Base-by-base conservation (phyloP, 2,329 filamentous ascomycete genomes). In the Ophiostoma montium region DNA sequence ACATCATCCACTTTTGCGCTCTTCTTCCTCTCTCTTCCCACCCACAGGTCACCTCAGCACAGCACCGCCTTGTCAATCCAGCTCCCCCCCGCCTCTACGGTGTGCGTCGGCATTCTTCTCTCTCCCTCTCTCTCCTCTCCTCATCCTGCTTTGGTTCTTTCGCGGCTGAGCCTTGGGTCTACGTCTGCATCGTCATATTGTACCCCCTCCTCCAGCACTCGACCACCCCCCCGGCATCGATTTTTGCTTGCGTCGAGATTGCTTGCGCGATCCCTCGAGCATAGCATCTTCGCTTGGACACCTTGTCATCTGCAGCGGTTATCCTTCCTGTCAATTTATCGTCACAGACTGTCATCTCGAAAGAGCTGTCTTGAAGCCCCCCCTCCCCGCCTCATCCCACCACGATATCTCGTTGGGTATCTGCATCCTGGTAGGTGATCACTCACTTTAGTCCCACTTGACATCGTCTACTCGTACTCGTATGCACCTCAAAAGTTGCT, bases 41-140 rank as follows among this genome's bases (percentile, higher is more conserved):
- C 55, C 54, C 54, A 47, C 52, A 55, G 54, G 57, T 59, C 57
- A 54, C 54, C 57, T 30, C 49, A 59, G 45, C 67, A 65, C 67
- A 56, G 50, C 54, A 54, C 53, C 54, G 67, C 67, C 66, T 66
- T 63, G 67, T 62, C 68, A 69, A 69, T 66, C 58, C 46, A 56
- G 56, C 49, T 38, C 38, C 39, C 50, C 39, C 30, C 21, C 43
- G 43, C 43, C 50, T 39, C 35, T 32, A 16, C 63, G 66, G 67
- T 55, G 67, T 66, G 65, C 65, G 64, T 63, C 60, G 59, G 59
- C 53, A 56, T 53, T 63, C 60, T 60, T 55, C 54, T 57, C 55
- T 52, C 54, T 55, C 57, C 52, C 50, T 50, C 46, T 48, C 48
- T 49, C 51, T 42, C 38, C 23, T 42, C 32, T 38, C 35, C 30